These are phyloP conservation scores for Fragosphaeria purpurea DNA, from an alignment of 2,329 filamentous ascomycete species.

Conservation along the genomic window DNA sequence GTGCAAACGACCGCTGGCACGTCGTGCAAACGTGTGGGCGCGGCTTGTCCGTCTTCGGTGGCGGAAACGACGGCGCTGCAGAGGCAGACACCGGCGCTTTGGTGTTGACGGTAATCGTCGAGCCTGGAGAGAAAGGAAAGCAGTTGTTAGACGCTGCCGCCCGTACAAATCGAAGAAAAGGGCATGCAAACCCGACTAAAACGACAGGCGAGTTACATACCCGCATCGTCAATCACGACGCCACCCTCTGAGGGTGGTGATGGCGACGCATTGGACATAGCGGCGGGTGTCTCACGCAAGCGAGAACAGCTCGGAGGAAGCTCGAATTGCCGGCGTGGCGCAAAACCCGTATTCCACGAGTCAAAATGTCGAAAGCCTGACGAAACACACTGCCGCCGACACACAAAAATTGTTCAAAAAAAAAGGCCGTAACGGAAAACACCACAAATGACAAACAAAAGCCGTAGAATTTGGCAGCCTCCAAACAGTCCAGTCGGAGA, in stretches of 20 bases:
- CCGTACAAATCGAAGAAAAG: background rate
- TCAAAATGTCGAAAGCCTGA: too few species aligned
- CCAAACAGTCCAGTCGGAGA: too few species aligned
- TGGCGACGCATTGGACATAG: conserved; percentile 16
- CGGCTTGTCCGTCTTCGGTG: conserved; percentile 94
- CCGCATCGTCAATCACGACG: conserved; percentile 19
- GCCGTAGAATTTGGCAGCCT: too few species aligned
- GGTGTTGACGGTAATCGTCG: conserved; percentile 43
- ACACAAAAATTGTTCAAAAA: too few species aligned
- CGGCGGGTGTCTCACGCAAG: conserved; percentile 2
- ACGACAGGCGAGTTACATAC: conserved; percentile 12
- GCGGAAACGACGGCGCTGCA: conserved; percentile 43
- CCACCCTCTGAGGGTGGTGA: conserved; percentile 8
- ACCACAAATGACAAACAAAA: too few species aligned
- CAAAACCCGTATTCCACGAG: background rate
- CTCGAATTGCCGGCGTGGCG: background rate
- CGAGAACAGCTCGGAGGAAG: background rate
- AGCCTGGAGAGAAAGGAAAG: conserved; percentile 22
- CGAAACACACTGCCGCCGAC: too few species aligned
- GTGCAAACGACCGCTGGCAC: conserved; percentile 84
- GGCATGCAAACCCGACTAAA: background rate
- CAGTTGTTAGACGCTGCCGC: background rate
- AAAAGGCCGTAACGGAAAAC: too few species aligned
- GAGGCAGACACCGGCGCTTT: conserved; percentile 22
- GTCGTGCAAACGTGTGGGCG: conserved; percentile 88